Base-by-base conservation (phyloP, 805 yeast species). In the Blastobotrys attinorum region DNA sequence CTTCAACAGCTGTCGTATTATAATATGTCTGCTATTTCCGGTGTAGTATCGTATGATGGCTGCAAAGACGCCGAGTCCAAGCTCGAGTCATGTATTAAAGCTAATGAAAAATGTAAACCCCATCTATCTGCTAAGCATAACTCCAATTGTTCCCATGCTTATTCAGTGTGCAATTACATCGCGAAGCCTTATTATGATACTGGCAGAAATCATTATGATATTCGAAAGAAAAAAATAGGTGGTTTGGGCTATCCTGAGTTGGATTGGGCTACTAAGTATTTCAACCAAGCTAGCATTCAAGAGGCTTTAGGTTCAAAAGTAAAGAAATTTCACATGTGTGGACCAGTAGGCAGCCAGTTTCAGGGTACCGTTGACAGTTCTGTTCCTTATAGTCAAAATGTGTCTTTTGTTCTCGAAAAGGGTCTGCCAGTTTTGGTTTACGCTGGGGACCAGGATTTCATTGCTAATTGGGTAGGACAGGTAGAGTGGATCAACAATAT, bases 381-480 rank as follows among this genome's bases (percentile, higher is more conserved):
- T 80, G 81, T 81, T 63, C 96, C 96, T 20, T 87, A 80, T 72
- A 92, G 86, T 60, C 56, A 56, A 22, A 78, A 76, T 42, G 86
- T 90, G 31, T 70, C 80, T 21, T 79, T 77, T 37, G 66, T 88
- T 48, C 73, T 90, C 54, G 88, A 88, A 49, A 61, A 73, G 21
- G 82, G 73, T 8, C 57, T 89, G 40, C 96, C 96, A 2, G 89
- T 88, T 20, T 73, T 90, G 61, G 73, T 90, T 49, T 90, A 89
- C 57, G 96, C 96, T 13, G 97, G 97, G 60, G 96, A 89, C 68
- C 86, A 87, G 67, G 97, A 89, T 65, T 89, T 81, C 65, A 89
- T 89, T 60, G 89, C 96, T 69, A 89, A 90, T 70, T 89, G 97
- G 96, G 75, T 90, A 58, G 97, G 97, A 51, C 88, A 88, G 63